Base-by-base conservation (phyloP, 2,329 filamentous ascomycete genomes). In the Sporothrix curviconia region DNA sequence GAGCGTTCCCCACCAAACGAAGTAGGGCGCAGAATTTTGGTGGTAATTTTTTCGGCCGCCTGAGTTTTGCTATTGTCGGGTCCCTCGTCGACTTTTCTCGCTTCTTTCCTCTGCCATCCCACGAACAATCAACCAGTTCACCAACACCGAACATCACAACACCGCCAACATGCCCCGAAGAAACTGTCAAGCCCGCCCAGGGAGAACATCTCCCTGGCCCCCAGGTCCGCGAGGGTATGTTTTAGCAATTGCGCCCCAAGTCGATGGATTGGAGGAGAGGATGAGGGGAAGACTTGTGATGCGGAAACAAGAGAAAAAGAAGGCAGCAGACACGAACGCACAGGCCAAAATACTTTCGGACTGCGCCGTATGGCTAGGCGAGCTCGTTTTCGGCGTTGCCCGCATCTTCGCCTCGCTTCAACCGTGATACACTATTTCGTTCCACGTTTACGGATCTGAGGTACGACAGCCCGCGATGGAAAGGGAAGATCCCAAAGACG, bases 401-500 rank as follows among this genome's bases (percentile, higher is more conserved):
- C 90, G 92, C 77, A 96, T 96, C 83, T 94, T 96, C 79, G 92
- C 92, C 72, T 95, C 90, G n/a, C 66, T 91, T 91, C 84, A 91
- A 91, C 80, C 88, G n/a, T n/a, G n/a, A n/a, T n/a, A 91, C 72
- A 91, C 87, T 75, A 91, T 91, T 81, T n/a, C n/a, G n/a, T 94
- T 99, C 76, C 94, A 99, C 82, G 90, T n/a, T 99, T 75, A 99
- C 94, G 82, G 94, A 97, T 95, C 90, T 99, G 77, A 86, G 82
- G 87, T 91, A 78, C 51, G 75, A 19, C 28, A 17, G 84, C 83
- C 54, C 60, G 61, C 53, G 60, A 14, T 17, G 34, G 17, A 34
- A 28, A n/a, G 40, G 42, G 14, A 19, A 7, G 36, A 12, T n/a
- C n/a, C n/a, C n/a, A n/a, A n/a, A n/a, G n/a, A n/a, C n/a, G n/a